Evolutionary conservation across 352 stramenopile genomes (phyloP), one percentile per base, ranked within the genome.

Genomic region (Pythium periplocum): DNA sequence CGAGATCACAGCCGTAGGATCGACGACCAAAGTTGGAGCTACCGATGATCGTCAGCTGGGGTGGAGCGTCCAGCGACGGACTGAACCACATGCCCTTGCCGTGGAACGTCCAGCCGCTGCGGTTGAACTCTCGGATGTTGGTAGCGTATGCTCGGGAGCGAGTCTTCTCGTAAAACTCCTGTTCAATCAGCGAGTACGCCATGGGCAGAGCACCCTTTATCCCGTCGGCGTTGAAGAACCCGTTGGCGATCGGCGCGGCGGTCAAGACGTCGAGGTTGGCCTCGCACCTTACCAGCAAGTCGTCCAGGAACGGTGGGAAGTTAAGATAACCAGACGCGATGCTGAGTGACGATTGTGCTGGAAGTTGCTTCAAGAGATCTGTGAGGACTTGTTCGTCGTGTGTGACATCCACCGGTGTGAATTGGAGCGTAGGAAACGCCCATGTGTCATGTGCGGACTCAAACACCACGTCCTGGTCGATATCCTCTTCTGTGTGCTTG

Each of bases 71-170:
- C 12, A 45, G 6, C 8, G 65, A 61, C 31, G 77, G 72, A 26
- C 68, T 69, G 65, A 73, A 84, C 82, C 82, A 93, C 73, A 93
- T 88, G n/a, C 82, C 82, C 55, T 93, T 93, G 55, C 75, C 79
- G 53, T 93, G 82, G 68, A 93, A 93, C 44, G 82, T 93, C 82
- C 82, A 93, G 6, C 53, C 54, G 1, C 69, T 51, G 6, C 78
- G 77, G 44, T 83, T 83, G 55, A 82, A 93, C 45, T 93, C 82
- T 5, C 77, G 67, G n/a, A 93, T 45, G 4, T 73, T 62, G 0
- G 78, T 75, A 35, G 58, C 53, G 34, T 67, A 87, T 33, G 62
- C 37, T 12, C 68, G 66, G 10, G 50, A 53, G 4, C 73, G 62
- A 3, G 68, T 79, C 9, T 71, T 72, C 17, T 86, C 68, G 51